Percentiles rank a stretch among this genome's conserved stretches.
These are phyloP conservation scores for Moniliophthora roreri DNA, from an alignment of 1,284 basidiomycete genomes.

Conservation along the genomic window DNA sequence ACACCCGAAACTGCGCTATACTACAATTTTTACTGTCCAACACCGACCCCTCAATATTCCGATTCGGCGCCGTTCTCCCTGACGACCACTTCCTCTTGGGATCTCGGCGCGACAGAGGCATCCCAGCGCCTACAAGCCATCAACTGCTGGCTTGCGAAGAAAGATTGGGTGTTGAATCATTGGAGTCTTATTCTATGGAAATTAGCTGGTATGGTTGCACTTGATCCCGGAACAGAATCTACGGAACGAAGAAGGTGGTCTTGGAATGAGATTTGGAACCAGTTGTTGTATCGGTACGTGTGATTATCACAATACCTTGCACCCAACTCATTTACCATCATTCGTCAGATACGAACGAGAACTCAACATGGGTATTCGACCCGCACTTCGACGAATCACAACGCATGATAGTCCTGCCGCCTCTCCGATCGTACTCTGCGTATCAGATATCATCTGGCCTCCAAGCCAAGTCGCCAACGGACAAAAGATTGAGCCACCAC, in stretches of 20 bases:
- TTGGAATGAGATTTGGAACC: conserved; percentile 77
- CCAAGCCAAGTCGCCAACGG: conserved; percentile 40
- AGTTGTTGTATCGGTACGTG: conserved; percentile 82
- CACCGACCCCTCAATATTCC: conserved; percentile 18
- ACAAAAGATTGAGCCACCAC: conserved; percentile 35
- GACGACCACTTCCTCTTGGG: conserved; percentile 16
- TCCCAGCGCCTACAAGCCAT: conserved; percentile 47
- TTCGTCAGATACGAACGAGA: conserved; percentile 81
- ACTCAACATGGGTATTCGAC: conserved; percentile 74
- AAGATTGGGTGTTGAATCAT: conserved; percentile 89
- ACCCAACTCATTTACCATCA: background rate
- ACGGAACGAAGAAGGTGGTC: conserved; percentile 63
- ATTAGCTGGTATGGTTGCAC: conserved; percentile 76
- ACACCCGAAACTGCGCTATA: conserved; percentile 57
- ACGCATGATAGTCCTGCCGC: conserved; percentile 74
- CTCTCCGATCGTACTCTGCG: conserved; percentile 81
- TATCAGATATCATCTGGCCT: conserved; percentile 70
- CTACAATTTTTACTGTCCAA: conserved; percentile 59
- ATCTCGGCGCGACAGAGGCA: conserved; percentile 54
- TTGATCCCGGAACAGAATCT: conserved; percentile 64
- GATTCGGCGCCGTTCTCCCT: conserved; percentile 21
- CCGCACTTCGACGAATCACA: conserved; percentile 76
- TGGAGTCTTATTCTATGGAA: conserved; percentile 95
- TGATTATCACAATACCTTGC: background rate
- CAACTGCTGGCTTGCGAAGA: conserved; percentile 64